Conservation (phyloP, 2,329 filamentous ascomycete species). For the Apiospora sp. region DNA sequence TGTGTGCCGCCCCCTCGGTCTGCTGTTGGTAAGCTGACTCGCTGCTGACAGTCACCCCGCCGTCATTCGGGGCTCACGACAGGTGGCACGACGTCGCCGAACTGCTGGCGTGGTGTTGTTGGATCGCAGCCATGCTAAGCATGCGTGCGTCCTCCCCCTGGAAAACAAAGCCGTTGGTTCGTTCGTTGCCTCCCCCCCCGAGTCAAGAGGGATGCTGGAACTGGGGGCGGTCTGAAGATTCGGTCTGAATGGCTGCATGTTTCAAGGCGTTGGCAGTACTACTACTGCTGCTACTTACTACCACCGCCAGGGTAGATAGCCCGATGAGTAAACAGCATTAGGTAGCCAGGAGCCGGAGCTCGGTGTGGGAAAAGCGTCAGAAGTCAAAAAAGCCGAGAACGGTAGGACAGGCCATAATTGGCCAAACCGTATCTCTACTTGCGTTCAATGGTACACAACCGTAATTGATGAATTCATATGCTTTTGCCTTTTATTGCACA, state of each 20-base stretch:
- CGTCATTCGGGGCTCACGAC: not conserved
- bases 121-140: not conserved
- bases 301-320: not conserved
- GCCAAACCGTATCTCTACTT: not conserved
- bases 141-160: not conserved
- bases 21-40: constrained; percentile 11
- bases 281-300: not conserved
- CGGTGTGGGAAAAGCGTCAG: not conserved
- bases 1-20: not conserved
- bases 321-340: not conserved
- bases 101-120: not conserved
- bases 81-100: constrained; percentile 10
- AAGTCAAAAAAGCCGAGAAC: not conserved
- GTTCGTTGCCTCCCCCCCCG: not conserved
- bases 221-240: not conserved
- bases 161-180: not conserved
- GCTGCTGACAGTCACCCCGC: not conserved
- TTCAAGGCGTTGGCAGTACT: not conserved
- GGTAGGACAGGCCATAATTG: not conserved
- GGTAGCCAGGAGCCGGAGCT: not conserved
- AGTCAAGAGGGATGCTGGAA: not conserved
- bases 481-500: not conserved
- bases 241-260: not conserved
- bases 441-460: not conserved
- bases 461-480: not conserved